Percentiles rank a stretch among this genome's conserved stretches.
These are phyloP conservation scores for Myxozyma neotropica DNA, from an alignment of 805 yeast genomes.

Conservation along the genomic window DNA sequence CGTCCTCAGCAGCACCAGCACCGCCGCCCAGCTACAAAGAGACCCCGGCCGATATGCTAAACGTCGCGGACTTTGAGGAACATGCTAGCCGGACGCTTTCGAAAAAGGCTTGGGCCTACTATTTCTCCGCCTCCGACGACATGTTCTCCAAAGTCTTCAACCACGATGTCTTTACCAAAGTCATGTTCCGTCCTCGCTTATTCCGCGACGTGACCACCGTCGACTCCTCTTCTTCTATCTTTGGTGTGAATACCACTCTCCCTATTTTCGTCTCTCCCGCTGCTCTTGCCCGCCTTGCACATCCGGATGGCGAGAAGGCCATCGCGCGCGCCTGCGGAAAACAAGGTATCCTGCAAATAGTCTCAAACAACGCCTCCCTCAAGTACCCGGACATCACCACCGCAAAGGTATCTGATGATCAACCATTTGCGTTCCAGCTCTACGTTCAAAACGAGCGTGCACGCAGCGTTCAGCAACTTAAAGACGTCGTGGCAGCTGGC, in stretches of 20 bases:
- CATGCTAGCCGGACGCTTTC: constrained; percentile 79
- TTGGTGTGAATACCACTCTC: constrained; percentile 49
- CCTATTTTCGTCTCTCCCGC: constrained; percentile 54
- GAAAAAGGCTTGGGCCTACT: constrained; percentile 80
- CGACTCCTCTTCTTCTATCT: constrained; percentile 51
- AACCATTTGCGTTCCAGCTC: constrained; percentile 54
- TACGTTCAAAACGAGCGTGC: constrained; percentile 50
- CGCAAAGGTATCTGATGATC: constrained; percentile 40
- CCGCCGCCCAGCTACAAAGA: constrained; percentile 19
- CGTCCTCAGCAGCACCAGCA: background rate
- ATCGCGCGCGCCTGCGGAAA: constrained; percentile 48
- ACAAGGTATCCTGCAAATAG: constrained; percentile 53
- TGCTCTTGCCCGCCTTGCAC: constrained; percentile 50
- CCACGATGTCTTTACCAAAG: constrained; percentile 47
- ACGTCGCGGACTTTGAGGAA: constrained; percentile 81
- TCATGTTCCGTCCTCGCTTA: constrained; percentile 52
- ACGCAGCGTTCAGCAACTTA: constrained; percentile 42
- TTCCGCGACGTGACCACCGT: constrained; percentile 46
- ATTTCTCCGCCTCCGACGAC: constrained; percentile 56
- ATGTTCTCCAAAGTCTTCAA: constrained; percentile 52
- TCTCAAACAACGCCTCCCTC: constrained; percentile 49
- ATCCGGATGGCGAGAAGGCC: constrained; percentile 50
- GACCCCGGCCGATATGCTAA: constrained; percentile 44
- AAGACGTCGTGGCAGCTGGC: constrained; percentile 47
- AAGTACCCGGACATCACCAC: constrained; percentile 49